A percentile compares a stretch with the other conserved stretches of the same genome.
These are phyloP conservation scores for Podospora conica DNA, from an alignment of 495 filamentous ascomycete genomes.

Conservation along the genomic window DNA sequence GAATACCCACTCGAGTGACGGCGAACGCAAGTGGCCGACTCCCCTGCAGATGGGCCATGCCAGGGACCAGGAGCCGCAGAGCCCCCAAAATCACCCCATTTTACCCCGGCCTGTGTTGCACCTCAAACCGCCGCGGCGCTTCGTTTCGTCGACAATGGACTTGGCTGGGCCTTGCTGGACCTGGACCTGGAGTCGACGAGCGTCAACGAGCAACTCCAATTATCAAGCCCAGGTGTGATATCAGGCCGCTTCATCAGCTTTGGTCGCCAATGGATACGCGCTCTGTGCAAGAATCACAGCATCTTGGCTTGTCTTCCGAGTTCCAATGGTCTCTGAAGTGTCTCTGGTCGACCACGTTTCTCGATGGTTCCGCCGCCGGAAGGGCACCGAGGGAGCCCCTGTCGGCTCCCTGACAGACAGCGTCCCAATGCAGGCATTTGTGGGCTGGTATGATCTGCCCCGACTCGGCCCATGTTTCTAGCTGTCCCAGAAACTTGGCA, in stretches of 20 bases:
- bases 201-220: not conserved
- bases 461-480: constrained; percentile 40
- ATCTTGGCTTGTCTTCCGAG: not conserved
- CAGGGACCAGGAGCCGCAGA: constrained; percentile 7
- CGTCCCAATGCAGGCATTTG: constrained; percentile 38
- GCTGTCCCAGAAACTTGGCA: constrained; percentile 31
- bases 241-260: not conserved
- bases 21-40: constrained; percentile 2
- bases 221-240: not conserved
- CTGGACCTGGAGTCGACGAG: not conserved
- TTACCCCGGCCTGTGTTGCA: not conserved
- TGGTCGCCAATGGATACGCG: not conserved
- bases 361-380: not conserved
- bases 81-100: constrained; percentile 1
- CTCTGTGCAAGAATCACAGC: not conserved
- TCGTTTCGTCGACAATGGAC: constrained; percentile 8
- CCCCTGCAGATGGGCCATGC: constrained; percentile 1
- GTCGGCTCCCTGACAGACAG: constrained; percentile 9
- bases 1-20: not conserved
- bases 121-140: constrained; percentile 6
- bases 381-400: not conserved
- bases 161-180: not conserved
- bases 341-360: not conserved
- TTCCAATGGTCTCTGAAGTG: not conserved
- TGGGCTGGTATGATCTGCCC: constrained; percentile 48